Evolutionary conservation across 768 basidiomycete species (phyloP).

Genomic region (Jaapia argillacea): DNA sequence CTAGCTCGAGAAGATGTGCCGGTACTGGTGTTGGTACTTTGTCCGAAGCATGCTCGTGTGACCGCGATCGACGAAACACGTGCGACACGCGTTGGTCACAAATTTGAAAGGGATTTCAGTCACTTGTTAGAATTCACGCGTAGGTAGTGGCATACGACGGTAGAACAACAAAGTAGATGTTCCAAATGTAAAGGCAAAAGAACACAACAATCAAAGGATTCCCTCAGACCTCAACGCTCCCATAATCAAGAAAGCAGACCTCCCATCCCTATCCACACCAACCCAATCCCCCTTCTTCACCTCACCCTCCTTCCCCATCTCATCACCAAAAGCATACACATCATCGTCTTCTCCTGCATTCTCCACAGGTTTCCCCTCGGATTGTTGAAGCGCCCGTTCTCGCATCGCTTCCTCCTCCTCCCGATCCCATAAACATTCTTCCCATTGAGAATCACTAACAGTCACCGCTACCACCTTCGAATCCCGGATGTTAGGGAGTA

Average conservation of each 20-base stretch:
- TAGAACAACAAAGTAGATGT: too few relatives aligned
- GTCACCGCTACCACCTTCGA: conserved; percentile 73
- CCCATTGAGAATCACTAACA: conserved; percentile 71
- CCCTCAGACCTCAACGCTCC: conserved; percentile 69
- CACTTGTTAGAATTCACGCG: too few relatives aligned
- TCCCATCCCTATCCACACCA: conserved; percentile 68
- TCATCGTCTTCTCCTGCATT: conserved; percentile 28
- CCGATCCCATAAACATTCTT: conserved; percentile 68
- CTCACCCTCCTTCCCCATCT: too few relatives aligned
- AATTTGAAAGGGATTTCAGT: too few relatives aligned
- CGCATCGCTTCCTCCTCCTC: conserved; percentile 44
- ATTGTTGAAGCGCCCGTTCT: conserved; percentile 10
- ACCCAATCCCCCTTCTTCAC: conserved; percentile 61
- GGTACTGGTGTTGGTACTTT: too few relatives aligned
- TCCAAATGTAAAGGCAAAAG: too few relatives aligned
- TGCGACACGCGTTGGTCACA: too few relatives aligned
- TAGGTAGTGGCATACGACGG: too few relatives aligned
- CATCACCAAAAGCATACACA: conserved; percentile 54
- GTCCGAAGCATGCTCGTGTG: too few relatives aligned
- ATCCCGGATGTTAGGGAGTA: conserved; percentile 63
- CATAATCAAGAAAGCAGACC: conserved; percentile 73
- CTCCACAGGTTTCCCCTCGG: conserved; percentile 13
- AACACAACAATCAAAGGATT: conserved; percentile 48
- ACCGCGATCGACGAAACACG: too few relatives aligned
- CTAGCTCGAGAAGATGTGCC: too few relatives aligned